These are phyloP conservation scores for Acanthamoeba sp. DNA, from an alignment of 208 protist species.

Conservation along the genomic window DNA sequence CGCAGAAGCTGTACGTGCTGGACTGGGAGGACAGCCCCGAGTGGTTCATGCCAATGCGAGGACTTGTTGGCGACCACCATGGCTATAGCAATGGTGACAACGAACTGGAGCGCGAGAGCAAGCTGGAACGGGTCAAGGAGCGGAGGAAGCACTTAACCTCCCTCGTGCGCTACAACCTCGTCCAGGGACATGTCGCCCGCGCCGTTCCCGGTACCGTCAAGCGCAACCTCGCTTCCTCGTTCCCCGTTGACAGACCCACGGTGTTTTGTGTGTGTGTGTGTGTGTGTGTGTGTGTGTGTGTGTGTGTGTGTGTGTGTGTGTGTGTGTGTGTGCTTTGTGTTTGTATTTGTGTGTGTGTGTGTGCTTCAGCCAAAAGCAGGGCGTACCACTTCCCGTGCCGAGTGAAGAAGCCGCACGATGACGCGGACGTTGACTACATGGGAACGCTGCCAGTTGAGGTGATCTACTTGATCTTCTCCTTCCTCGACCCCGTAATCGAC, in stretches of 20 bases:
- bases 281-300: too few relatives aligned
- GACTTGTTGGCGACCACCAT: too few relatives aligned
- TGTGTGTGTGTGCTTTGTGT: too few relatives aligned
- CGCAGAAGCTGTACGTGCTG: constrained; percentile 44
- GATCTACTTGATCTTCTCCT: constrained; percentile 6
- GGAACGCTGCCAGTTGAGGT: not conserved
- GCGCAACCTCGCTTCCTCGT: not conserved
- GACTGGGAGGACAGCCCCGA: constrained; percentile 27
- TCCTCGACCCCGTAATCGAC: constrained; percentile 23
- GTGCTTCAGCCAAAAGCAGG: not conserved
- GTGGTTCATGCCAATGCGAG: not conserved
- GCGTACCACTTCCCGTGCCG: constrained; percentile 21
- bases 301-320: too few relatives aligned
- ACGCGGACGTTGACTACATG: not conserved
- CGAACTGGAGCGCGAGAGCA: not conserved
- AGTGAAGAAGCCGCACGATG: not conserved
- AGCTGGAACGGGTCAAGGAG: constrained; percentile 9
- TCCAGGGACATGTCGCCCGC: constrained; percentile 1
- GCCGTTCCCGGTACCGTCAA: not conserved
- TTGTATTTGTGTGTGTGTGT: not conserved
- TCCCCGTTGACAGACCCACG: not conserved
- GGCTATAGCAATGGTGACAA: too few relatives aligned
- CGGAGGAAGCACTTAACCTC: not conserved
- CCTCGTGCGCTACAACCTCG: constrained; percentile 33
- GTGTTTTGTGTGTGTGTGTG: not conserved